Evolutionary conservation across 2,329 filamentous ascomycete species (phyloP).

Genomic region (Peltaster fructicola): DNA sequence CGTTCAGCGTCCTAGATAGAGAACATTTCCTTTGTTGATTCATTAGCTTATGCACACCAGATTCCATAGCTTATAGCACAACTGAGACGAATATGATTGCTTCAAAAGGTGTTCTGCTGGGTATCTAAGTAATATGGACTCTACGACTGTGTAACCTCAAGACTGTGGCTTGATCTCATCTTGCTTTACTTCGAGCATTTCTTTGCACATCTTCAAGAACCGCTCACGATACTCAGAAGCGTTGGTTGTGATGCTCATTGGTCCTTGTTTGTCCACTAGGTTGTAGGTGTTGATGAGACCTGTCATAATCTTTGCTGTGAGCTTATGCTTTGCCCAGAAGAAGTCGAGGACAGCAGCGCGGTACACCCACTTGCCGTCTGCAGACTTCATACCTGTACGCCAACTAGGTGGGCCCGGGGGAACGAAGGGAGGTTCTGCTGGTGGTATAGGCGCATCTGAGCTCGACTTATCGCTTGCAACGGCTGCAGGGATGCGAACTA

Average conservation of each 20-base stretch:
- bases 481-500: constrained; percentile 38
- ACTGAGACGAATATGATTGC: too few species aligned
- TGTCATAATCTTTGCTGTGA: constrained; percentile 49
- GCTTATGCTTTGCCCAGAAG: constrained; percentile 60
- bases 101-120: too few species aligned
- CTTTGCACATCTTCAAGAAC: constrained; percentile 35
- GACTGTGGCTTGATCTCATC: too few species aligned
- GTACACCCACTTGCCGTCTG: constrained; percentile 49
- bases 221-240: constrained; percentile 47
- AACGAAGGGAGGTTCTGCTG: constrained; percentile 17
- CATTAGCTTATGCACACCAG: too few species aligned
- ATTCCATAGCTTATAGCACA: too few species aligned
- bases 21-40: too few species aligned
- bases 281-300: constrained; percentile 40
- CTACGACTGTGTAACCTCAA: too few species aligned
- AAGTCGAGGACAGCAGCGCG: constrained; percentile 54
- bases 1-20: too few species aligned
- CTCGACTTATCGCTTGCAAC: constrained; percentile 2
- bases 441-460: constrained; percentile 17
- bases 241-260: constrained; percentile 58
- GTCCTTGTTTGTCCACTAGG: constrained; percentile 42
- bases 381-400: constrained; percentile 43
- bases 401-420: constrained; percentile 27
- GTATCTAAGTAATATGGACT: too few species aligned
- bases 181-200: constrained; percentile 21